A percentile compares a stretch with the other conserved stretches of the same genome.
These are phyloP conservation scores for Didymella glomerata DNA, from an alignment of 2,329 filamentous ascomycete genomes.

Conservation along the genomic window DNA sequence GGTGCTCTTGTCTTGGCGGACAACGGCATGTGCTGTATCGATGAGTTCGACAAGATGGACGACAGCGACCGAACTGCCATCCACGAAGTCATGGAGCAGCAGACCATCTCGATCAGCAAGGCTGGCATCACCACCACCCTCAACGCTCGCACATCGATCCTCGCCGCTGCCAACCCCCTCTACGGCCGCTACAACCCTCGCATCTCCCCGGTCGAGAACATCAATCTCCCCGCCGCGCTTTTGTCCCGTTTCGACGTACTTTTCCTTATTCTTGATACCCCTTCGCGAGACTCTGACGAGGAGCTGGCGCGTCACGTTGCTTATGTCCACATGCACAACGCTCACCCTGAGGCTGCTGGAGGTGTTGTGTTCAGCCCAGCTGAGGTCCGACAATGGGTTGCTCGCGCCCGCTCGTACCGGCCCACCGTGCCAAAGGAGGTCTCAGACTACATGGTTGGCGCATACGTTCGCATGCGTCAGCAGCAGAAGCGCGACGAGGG, in stretches of 20 bases:
- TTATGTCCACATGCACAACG: slow-evolving; percentile 96
- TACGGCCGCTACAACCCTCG: slow-evolving; percentile 98
- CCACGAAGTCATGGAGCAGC: slow-evolving; percentile 89
- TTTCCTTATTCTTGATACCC: slow-evolving; percentile 95
- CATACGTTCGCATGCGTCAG: slow-evolving; percentile 93
- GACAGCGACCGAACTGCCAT: slow-evolving; percentile 83
- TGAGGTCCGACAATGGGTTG: slow-evolving; percentile 95
- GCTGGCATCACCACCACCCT: slow-evolving; percentile 96
- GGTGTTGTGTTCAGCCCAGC: slow-evolving; percentile 86
- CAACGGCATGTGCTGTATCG: slow-evolving; percentile 86
- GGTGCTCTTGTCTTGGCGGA: slow-evolving; percentile 81
- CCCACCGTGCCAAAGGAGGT: slow-evolving; percentile 85
- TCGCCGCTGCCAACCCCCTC: slow-evolving; percentile 94
- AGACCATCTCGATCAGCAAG: slow-evolving; percentile 86
- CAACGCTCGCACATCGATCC: slow-evolving; percentile 93
- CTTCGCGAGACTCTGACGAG: slow-evolving; percentile 86
- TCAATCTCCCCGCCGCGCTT: slow-evolving; percentile 96
- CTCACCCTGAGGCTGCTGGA: slow-evolving; percentile 76
- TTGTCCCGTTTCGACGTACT: slow-evolving; percentile 97
- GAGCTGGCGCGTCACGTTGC: slow-evolving; percentile 95
- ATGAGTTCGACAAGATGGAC: slow-evolving; percentile 91
- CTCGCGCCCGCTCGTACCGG: slow-evolving; percentile 87
- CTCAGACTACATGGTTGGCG: slow-evolving; percentile 95
- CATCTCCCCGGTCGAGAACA: slow-evolving; percentile 97
- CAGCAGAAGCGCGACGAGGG: slow-evolving; percentile 91